Base-by-base conservation (phyloP, 129 eudicot species). In the Chrysanthemum makinoi region DNA sequence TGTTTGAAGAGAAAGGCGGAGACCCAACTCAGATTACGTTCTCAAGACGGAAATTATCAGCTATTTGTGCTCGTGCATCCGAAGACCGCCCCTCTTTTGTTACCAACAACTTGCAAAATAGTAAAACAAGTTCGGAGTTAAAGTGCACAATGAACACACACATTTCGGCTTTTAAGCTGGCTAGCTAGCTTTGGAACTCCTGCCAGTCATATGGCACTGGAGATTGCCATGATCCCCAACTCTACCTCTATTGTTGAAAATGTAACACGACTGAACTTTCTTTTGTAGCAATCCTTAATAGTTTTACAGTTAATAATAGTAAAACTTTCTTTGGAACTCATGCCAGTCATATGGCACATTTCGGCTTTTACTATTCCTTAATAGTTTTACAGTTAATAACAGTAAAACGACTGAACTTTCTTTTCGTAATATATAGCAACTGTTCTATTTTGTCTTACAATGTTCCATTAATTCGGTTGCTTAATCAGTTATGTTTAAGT, bases 1-100 rank as follows among this genome's bases (percentile, higher is more conserved):
- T 95, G 61, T 90, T 95, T 83, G 99, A 95, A 83, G 99, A 95
- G 53, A 88, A 75, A 74, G 99, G 99, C 53, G 99, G 99, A 74
- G 99, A 95, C 80, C 97, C 97, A 16, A 82, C 89, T 56, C 86
- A 88, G 53, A 88, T 95, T 68, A 81, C 82, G 35, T 88, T 95
- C 68, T 83, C 96, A 6, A 88, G 62, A 65, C 75, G 99, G 43
- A 90, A 82, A 70, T 58, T 82, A 72, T 78, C 92, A 0, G 43
- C 85, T 56, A 66, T 79, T 22, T 94, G 98, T 72, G 81, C 78
- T 59, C 83, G 84, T 50, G 77, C 88, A 5, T 84, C 96, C 0
- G 90, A 91, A 77, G 90, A 91, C 74, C 93, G 86, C 62, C 97
- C 96, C 19, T 73, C 96, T 3, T 77, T 85, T 16, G 76, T 56